These are phyloP conservation scores for Cyclocybe cylindracea DNA, from an alignment of 768 basidiomycete genomes.

Conservation along the genomic window DNA sequence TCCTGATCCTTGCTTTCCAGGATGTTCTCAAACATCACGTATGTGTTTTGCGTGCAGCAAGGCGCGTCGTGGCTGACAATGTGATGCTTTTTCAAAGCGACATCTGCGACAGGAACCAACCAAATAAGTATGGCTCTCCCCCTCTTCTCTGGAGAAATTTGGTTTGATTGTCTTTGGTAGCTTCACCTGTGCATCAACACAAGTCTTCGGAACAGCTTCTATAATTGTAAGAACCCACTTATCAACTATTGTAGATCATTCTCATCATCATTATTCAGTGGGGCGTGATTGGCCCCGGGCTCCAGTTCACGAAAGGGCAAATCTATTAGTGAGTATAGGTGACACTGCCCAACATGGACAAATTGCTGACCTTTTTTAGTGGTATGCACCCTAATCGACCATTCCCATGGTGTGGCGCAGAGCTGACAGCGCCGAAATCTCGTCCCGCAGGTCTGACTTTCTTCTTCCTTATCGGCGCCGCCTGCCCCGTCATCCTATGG, in stretches of 20 bases:
- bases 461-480: conserved; percentile 75
- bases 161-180: conserved; percentile 21
- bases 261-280: conserved; percentile 31
- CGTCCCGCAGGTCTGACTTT: conserved; percentile 48
- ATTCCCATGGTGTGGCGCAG: background rate
- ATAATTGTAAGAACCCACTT: conserved; percentile 51
- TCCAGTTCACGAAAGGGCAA: conserved; percentile 55
- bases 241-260: conserved; percentile 1
- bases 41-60: conserved; percentile 16
- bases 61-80: background rate
- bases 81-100: conserved; percentile 30
- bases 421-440: background rate
- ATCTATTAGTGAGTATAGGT: conserved; percentile 54
- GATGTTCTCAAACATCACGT: conserved; percentile 67
- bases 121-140: conserved; percentile 34
- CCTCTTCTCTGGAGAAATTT: background rate
- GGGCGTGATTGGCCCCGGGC: conserved; percentile 69
- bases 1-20: conserved; percentile 22
- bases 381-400: conserved; percentile 14
- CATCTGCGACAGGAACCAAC: conserved; percentile 46
- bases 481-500: conserved; percentile 65
- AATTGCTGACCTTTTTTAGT: conserved; percentile 12
- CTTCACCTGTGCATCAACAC: conserved; percentile 52
- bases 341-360: background rate
- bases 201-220: conserved; percentile 55